phyloP scores from a whole-genome alignment of 495 filamentous ascomycete genomes.

The Hypoxylon subgilvum region DNA sequence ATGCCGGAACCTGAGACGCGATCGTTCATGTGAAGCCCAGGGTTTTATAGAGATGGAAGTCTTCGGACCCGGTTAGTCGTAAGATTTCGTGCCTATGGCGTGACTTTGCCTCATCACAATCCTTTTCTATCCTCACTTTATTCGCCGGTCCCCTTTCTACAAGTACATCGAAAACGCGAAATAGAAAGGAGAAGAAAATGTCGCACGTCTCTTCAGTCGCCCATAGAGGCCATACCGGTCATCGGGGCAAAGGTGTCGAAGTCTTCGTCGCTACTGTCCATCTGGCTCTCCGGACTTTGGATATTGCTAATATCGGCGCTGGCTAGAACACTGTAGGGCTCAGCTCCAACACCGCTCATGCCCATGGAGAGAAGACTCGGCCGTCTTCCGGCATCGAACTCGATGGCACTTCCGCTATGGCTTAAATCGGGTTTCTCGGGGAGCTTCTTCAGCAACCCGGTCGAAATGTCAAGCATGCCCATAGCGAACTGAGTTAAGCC shows the following conservation, averaged over 20 bases:
- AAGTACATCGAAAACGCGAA: constrained; percentile 8
- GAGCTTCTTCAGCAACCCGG: constrained; percentile 60
- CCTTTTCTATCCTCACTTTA: constrained; percentile 36
- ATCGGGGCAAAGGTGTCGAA: constrained; percentile 41
- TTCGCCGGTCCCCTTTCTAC: constrained; percentile 25
- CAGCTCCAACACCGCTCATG: constrained; percentile 24
- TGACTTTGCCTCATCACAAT: constrained; percentile 40
- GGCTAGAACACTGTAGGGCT: constrained; percentile 39
- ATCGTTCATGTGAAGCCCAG: not conserved
- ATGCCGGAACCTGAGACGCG: constrained; percentile 9
- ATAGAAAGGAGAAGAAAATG: constrained; percentile 15
- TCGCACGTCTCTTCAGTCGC: constrained; percentile 21
- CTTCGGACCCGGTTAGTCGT: constrained; percentile 33
- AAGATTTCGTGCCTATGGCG: constrained; percentile 43
- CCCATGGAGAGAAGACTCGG: constrained; percentile 44
- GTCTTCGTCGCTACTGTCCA: constrained; percentile 53
- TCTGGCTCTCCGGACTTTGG: constrained; percentile 51
- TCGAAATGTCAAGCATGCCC: constrained; percentile 70
- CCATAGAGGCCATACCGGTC: constrained; percentile 39
- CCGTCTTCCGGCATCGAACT: constrained; percentile 50
- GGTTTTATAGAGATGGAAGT: constrained; percentile 17
- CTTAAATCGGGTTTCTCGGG: constrained; percentile 62
- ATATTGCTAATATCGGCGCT: constrained; percentile 51
- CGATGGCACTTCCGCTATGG: constrained; percentile 48
- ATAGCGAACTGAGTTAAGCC: constrained; percentile 77